Percentiles rank a stretch among this genome's conserved stretches.
Conservation (phyloP, 169 alveolate species). For the Theileria luwenshuni region DNA sequence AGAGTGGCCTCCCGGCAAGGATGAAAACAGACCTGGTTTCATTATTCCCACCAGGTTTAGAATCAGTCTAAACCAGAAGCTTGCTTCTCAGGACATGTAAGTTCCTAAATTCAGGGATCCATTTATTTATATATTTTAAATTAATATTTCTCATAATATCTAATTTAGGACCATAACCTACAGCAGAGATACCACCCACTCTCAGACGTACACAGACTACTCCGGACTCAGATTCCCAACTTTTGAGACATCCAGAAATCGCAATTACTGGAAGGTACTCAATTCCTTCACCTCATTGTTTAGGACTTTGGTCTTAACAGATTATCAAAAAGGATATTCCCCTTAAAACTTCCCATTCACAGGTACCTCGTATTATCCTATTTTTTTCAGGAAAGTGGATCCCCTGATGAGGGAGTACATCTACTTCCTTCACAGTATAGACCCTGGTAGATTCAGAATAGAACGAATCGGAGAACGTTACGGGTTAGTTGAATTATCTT, state of each 20-base stretch:
- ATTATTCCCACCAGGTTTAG: conserved; percentile 60
- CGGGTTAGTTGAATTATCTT: conserved; percentile 37
- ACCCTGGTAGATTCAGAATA: conserved; percentile 82
- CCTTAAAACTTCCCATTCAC: conserved; percentile 77
- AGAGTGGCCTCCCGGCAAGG: conserved; percentile 43
- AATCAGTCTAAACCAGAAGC: conserved; percentile 47
- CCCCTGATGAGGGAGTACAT: conserved; percentile 83
- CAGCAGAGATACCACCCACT: conserved; percentile 68
- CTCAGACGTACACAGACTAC: conserved; percentile 69
- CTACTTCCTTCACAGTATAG: conserved; percentile 79
- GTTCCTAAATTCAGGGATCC: neutral
- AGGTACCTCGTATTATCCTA: conserved; percentile 1
- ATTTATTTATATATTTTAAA: neutral
- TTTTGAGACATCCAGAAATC: conserved; percentile 78
- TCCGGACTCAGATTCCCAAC: conserved; percentile 82
- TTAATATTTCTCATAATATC: neutral
- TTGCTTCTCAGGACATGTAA: conserved; percentile 37
- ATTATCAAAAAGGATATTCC: conserved; percentile 80
- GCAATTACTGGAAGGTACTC: conserved; percentile 78
- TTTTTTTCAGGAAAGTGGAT: conserved; percentile 59
- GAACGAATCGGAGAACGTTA: conserved; percentile 78
- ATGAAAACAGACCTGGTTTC: conserved; percentile 56
- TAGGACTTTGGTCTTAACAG: conserved; percentile 84
- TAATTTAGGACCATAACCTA: conserved; percentile 54
- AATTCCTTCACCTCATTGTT: neutral